phyloP scores from a whole-genome alignment of 345 rosid species.

The Eucalyptus marginata region DNA sequence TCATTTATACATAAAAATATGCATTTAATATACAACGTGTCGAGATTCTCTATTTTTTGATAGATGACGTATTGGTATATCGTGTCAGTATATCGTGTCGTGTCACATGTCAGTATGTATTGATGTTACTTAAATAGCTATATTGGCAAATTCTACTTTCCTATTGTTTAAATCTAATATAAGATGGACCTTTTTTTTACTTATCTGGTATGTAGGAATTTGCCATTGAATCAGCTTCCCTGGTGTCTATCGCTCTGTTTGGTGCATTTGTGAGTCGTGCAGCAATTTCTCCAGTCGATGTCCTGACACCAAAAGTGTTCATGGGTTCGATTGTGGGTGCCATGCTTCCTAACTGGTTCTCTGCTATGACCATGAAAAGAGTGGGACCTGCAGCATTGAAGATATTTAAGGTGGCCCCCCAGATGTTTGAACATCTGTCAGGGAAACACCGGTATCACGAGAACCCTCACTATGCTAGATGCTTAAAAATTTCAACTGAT shows the following conservation, averaged over 20 bases:
- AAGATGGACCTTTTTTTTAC: background rate
- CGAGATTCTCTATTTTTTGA: accelerated
- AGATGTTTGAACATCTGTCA: accelerated
- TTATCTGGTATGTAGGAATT: background rate
- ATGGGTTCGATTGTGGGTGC: constrained; percentile 24
- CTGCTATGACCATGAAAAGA: constrained; percentile 26
- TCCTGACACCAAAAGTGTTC: constrained; percentile 21
- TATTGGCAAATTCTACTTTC: background rate
- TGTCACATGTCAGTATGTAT: accelerated
- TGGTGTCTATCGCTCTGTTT: constrained; percentile 24
- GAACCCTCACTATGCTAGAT: background rate
- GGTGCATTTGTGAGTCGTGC: constrained; percentile 34
- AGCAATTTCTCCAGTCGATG: constrained; percentile 12
- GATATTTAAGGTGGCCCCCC: background rate
- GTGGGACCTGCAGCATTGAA: constrained; percentile 26
- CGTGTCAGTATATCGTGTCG: accelerated
- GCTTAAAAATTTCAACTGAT: constrained; percentile 22
- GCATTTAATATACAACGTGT: accelerated
- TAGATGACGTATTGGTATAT: accelerated
- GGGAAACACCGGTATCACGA: too few relatives aligned
- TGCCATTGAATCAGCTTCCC: constrained; percentile 28
- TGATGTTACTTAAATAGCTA: accelerated
- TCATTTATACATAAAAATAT: too few relatives aligned
- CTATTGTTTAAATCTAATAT: background rate
- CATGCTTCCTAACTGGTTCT: constrained; percentile 29